Evolutionary conservation across 106 monocot genomes (phyloP).

Genomic region (Acorus calamus): DNA sequence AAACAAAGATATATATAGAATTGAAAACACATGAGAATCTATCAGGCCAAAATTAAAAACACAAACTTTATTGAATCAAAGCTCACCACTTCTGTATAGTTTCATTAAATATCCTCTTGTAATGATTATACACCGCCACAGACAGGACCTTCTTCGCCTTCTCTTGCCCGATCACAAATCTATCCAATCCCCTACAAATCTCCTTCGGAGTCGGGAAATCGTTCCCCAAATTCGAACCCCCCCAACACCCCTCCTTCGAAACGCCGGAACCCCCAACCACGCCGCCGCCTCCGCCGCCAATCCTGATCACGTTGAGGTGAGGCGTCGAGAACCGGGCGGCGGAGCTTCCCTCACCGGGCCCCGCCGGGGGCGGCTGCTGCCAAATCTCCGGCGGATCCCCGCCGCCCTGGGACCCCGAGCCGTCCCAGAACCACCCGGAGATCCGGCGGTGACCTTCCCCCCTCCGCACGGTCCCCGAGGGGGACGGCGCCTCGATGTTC

Average conservation of each 20-base stretch:
- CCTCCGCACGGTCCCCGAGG: neutral
- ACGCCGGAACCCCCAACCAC: conserved; percentile 14
- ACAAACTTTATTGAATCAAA: conserved; percentile 3
- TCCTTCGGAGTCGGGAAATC: conserved; percentile 84
- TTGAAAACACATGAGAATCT: neutral
- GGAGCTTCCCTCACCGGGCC: conserved; percentile 17
- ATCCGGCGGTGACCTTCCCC: too few relatives aligned
- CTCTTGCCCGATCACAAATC: conserved; percentile 81
- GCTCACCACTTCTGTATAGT: conserved; percentile 36
- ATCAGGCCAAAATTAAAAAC: neutral
- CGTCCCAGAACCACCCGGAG: too few relatives aligned
- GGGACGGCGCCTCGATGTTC: neutral
- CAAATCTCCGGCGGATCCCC: conserved; percentile 83
- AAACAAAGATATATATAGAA: neutral
- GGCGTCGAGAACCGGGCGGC: conserved; percentile 12
- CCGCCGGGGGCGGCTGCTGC: conserved; percentile 30
- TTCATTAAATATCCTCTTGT: conserved; percentile 66
- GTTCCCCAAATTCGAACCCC: conserved; percentile 45
- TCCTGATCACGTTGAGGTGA: conserved; percentile 49
- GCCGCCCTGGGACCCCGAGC: neutral
- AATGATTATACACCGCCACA: conserved; percentile 85
- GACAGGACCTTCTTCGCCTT: conserved; percentile 79
- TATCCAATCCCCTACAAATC: conserved; percentile 62
- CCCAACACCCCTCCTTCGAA: conserved; percentile 36
- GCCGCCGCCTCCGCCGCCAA: conserved; percentile 28